Evolutionary conservation across 2,329 filamentous ascomycete genomes (phyloP).

Genomic region (Paracamarosporium sp.): DNA sequence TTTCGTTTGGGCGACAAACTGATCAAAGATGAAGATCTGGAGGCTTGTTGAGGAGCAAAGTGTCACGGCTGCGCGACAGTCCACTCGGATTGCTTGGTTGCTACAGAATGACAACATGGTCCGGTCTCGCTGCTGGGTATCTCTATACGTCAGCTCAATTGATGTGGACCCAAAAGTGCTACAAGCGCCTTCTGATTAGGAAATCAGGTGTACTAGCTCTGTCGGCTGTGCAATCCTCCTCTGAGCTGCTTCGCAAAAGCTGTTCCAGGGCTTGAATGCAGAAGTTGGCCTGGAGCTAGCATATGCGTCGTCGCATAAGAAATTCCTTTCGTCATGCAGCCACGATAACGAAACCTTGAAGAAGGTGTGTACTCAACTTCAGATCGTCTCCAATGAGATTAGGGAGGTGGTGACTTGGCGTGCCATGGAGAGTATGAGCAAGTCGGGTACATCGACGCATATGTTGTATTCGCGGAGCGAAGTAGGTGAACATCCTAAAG

Average conservation of each 20-base stretch:
- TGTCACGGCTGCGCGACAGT: slow-evolving; percentile 4
- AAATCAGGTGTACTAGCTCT: slow-evolving; percentile 14
- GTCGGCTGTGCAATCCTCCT: slow-evolving; percentile 15
- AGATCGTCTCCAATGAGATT: slow-evolving; percentile 17
- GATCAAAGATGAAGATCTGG: slow-evolving; percentile 1
- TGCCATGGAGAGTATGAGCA: no score
- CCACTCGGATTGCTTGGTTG: slow-evolving; percentile 1
- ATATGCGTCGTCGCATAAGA: slow-evolving; percentile 17
- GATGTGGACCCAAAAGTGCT: neutral
- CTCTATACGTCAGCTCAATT: slow-evolving; percentile 9
- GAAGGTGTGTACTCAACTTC: slow-evolving; percentile 7
- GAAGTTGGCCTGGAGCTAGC: slow-evolving; percentile 13
- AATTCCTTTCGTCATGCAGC: slow-evolving; percentile 16
- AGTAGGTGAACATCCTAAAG: no score
- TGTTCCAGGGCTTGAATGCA: slow-evolving; percentile 9
- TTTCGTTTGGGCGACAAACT: slow-evolving; percentile 4
- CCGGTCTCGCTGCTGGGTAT: slow-evolving; percentile 11
- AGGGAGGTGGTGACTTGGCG: no score
- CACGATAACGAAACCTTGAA: slow-evolving; percentile 11
- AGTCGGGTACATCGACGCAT: no score
- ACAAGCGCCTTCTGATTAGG: slow-evolving; percentile 4
- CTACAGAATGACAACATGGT: slow-evolving; percentile 10
- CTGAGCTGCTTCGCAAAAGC: slow-evolving; percentile 18
- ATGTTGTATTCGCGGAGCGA: no score
- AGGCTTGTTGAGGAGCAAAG: slow-evolving; percentile 12